Percentiles rank a stretch among this genome's conserved stretches.
These are phyloP conservation scores for Immersiporthe knoxdaviesiana DNA, from an alignment of 2,329 filamentous ascomycete genomes.

Conservation along the genomic window DNA sequence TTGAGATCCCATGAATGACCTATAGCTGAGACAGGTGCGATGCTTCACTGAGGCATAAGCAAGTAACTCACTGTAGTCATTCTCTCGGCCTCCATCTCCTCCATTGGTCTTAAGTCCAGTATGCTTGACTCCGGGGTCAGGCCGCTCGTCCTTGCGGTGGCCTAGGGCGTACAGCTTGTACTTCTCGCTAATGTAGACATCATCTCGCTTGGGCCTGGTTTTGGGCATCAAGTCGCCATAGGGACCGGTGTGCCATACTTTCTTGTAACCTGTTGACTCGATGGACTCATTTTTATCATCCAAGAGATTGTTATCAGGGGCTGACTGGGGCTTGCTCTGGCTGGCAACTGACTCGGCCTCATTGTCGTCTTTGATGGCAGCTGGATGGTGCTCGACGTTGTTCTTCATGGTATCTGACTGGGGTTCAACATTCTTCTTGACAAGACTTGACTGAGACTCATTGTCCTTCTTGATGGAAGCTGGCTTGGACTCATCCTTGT, in stretches of 20 bases:
- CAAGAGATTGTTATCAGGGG: not conserved
- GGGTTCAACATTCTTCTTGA: not conserved
- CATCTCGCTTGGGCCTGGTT: not conserved
- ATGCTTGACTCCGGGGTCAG: not conserved
- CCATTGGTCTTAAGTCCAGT: not conserved
- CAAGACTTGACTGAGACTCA: not conserved
- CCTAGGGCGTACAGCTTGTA: slow-evolving; percentile 6
- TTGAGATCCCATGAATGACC: not conserved
- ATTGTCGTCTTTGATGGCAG: not conserved
- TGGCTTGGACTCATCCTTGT: not conserved
- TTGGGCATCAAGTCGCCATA: too few species aligned
- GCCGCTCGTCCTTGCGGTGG: not conserved
- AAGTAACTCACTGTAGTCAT: not conserved
- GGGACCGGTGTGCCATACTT: too few species aligned
- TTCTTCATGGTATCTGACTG: not conserved
- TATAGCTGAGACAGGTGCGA: not conserved
- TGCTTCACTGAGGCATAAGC: too few species aligned
- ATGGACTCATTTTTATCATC: not conserved
- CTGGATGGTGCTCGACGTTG: not conserved
- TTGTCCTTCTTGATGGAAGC: not conserved
- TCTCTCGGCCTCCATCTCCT: too few species aligned
- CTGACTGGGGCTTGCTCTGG: not conserved
- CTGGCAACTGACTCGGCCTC: not conserved
- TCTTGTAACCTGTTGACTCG: not conserved
- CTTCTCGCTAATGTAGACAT: not conserved